Percentiles rank a stretch among this genome's conserved stretches.
Conservation (phyloP, 768 basidiomycete species). For the Suillus weaverae region DNA sequence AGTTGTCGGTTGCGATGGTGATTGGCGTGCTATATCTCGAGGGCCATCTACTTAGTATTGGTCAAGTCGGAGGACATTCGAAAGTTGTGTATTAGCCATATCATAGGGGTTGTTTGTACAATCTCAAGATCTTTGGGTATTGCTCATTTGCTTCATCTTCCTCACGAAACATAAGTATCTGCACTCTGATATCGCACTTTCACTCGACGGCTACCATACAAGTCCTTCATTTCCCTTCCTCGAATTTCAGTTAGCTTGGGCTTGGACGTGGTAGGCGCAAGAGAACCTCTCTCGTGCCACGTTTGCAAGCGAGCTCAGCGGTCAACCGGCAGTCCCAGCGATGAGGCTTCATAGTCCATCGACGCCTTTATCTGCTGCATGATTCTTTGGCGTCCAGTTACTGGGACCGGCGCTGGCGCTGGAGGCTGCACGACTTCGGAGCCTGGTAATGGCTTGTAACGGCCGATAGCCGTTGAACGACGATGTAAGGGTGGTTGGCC, state of each 20-base stretch:
- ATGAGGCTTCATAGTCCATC: not conserved
- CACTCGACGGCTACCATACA: not conserved
- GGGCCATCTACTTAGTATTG: slow-evolving; percentile 56
- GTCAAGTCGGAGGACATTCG: slow-evolving; percentile 73
- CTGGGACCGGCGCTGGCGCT: not conserved
- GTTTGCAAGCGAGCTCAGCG: not conserved
- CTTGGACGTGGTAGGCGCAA: not conserved
- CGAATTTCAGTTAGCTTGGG: not conserved
- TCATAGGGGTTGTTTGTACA: not conserved
- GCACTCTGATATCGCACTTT: not conserved
- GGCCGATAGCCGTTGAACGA: not conserved
- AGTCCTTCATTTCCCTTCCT: not conserved
- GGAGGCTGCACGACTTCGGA: not conserved
- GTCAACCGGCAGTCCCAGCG: not conserved
- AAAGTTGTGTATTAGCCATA: not conserved
- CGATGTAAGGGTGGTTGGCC: slow-evolving; percentile 23
- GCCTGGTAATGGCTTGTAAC: not conserved
- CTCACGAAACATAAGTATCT: not conserved
- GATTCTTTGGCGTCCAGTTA: not conserved
- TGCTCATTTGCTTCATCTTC: not conserved
- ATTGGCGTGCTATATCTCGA: slow-evolving; percentile 88
- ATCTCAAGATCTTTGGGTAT: not conserved
- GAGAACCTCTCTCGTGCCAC: not conserved
- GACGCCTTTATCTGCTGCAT: not conserved
- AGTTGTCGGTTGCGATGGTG: slow-evolving; percentile 78